Evolutionary conservation across 768 basidiomycete genomes (phyloP).

Genomic region (Leccinum ochraceum): DNA sequence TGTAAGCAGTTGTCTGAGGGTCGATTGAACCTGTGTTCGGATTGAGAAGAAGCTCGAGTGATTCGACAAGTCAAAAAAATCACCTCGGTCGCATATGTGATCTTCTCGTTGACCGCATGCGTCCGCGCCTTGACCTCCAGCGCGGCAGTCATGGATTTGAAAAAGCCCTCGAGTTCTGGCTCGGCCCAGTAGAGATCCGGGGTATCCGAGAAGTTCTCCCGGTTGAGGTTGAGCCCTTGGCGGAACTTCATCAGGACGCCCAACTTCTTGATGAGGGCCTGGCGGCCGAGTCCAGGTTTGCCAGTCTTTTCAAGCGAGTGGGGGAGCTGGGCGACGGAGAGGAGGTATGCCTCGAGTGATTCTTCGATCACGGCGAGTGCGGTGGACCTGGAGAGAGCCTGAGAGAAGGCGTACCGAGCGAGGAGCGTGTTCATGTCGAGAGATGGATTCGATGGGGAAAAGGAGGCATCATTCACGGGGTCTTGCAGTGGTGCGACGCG

Average conservation of each 20-base stretch:
- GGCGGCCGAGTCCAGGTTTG: slow-evolving; percentile 78
- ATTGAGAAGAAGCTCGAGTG: not conserved
- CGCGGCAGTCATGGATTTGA: slow-evolving; percentile 81
- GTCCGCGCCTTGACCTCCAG: slow-evolving; percentile 86
- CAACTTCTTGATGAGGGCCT: slow-evolving; percentile 86
- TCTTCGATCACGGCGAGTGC: slow-evolving; percentile 86
- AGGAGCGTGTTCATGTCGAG: slow-evolving; percentile 74
- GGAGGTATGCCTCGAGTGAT: slow-evolving; percentile 79
- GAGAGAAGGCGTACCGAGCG: slow-evolving; percentile 89
- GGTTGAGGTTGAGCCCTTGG: slow-evolving; percentile 87
- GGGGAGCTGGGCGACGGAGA: slow-evolving; percentile 79
- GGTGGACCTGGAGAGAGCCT: slow-evolving; percentile 88
- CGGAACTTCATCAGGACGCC: slow-evolving; percentile 91
- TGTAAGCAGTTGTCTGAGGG: slow-evolving; percentile 83
- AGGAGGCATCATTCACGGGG: slow-evolving; percentile 42
- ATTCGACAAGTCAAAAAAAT: not conserved
- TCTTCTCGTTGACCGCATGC: slow-evolving; percentile 85
- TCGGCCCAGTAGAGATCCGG: slow-evolving; percentile 96
- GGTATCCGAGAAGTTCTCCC: slow-evolving; percentile 85
- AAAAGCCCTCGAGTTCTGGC: slow-evolving; percentile 86
- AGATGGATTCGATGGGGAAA: slow-evolving; percentile 50
- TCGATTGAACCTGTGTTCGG: slow-evolving; percentile 68
- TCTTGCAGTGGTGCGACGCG: slow-evolving; percentile 60
- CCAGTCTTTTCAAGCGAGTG: slow-evolving; percentile 75
- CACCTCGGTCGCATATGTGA: slow-evolving; percentile 85